Evolutionary conservation across 495 filamentous ascomycete species (phyloP), one percentile per base, ranked within the genome.

Genomic region (Penicillium psychrofluorescens): DNA sequence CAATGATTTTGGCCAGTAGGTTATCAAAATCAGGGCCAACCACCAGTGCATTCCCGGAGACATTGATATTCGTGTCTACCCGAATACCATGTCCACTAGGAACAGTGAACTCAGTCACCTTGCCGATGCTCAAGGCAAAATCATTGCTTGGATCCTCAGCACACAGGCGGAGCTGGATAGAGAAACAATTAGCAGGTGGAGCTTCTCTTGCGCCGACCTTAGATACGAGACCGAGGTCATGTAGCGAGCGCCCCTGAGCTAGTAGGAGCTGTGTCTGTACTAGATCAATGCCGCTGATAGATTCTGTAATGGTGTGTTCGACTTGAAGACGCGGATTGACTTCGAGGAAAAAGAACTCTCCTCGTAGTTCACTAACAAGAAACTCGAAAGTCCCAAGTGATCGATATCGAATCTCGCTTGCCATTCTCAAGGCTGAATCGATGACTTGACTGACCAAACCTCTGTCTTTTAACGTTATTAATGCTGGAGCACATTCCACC

Each of bases 251-350:
- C 10, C 79, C 78, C 58, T 79, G 77, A 10, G 76, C 72, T 7
- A 83, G 46, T 0, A 66, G 57, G 11, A 83, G 63, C 44, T 83
- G 78, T 5, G 59, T 61, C 52, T 67, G 69, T 1, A 77, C 79
- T 1, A 84, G 54, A 46, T 83, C 80, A 5, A 81, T 52, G 6
- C 64, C 72, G 34, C 72, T 77, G 44, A 75, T 74, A 7, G 71
- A 58, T 44, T 79, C 73, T 1, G 72, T 77, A 32, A 78, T 70
- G 12, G 70, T 76, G 41, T 77, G 75, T 47, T 77, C 74, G 29
- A 77, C 74, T 52, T 75, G 80, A 12, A 83, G 55, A 28, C 80
- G 64, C 0, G 80, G 78, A 52, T 84, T 84, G 65, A 83, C 75
- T 54, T 84, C 80, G 6, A 84, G 59, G 51, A 84, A 84, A 54